Evolutionary conservation across 2,329 filamentous ascomycete species (phyloP), one percentile per base, ranked within the genome.

Genomic region (Ceratocystis papillata): DNA sequence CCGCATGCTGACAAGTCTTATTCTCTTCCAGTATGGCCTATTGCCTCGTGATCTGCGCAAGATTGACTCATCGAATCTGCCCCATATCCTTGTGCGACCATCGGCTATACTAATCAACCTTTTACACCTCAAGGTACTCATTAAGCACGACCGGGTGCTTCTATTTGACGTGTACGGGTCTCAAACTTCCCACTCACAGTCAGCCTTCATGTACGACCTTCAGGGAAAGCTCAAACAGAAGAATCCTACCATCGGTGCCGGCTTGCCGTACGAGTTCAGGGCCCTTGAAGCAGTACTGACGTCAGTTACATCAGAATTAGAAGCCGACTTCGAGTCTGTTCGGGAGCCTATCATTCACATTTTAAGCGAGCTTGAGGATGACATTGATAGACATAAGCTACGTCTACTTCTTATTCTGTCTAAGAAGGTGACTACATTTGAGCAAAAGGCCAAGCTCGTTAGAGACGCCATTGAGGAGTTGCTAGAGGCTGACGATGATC

Each of bases 141-240:
- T 99, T 74, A 96, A 96, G 78, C 85, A 92, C 69, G 90, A 99
- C 73, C 88, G 92, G 28, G 91, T 99, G 5, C 83, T 99, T 28
- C 87, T 99, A 4, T 97, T 99, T 74, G 94, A 97, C 72, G 90
- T 94, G 15, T 97, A 96, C 76, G 94, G 94, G 37, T 94, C 90
- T 50, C 92, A 90, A 68, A 90, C 95, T 71, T 95, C 91, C 0
- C 96, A 96, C 72, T 91, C 93, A 41, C 94, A 97, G 75, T 96
- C 91, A 3, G 85, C 94, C 15, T 99, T 99, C 77, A 96, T 99
- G 85, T 96, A 97, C 76, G 94, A 97, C 73, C 79, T 99, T 22
- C 91, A 97, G 75, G 90, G 90, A 12, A 96, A 96, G 74, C 79
- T 99, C 57, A 87, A 90, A 69, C 90, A 96, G 73, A 93, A 91